Evolutionary conservation across 1,284 basidiomycete genomes (phyloP).

Genomic region (Austroboletus niveus): DNA sequence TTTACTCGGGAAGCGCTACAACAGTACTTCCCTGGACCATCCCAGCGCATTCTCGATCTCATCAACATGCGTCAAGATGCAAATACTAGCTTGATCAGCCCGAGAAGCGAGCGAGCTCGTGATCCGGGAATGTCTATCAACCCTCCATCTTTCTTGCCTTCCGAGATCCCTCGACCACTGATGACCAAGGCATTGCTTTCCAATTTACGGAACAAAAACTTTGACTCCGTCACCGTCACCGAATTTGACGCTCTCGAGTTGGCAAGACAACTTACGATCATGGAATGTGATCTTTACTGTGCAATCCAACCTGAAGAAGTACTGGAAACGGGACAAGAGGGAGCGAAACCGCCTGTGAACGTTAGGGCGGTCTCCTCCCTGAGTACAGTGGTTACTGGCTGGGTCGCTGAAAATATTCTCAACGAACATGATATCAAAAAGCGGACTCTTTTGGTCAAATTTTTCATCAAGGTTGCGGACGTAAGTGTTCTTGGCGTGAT

Average conservation of each 20-base stretch:
- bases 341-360: conserved; percentile 61
- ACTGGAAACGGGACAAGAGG: conserved; percentile 75
- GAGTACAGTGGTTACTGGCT: conserved; percentile 91
- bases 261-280: conserved; percentile 92
- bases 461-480: conserved; percentile 95
- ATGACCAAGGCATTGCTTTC: conserved; percentile 82
- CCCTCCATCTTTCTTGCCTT: conserved; percentile 51
- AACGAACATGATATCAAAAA: conserved; percentile 89
- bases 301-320: conserved; percentile 88
- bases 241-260: conserved; percentile 94
- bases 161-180: conserved; percentile 75
- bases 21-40: conserved; percentile 63
- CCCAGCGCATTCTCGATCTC: conserved; percentile 73
- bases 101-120: conserved; percentile 58
- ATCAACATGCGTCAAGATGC: conserved; percentile 54
- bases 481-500: conserved; percentile 48
- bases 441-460: conserved; percentile 83
- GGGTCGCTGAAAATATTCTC: conserved; percentile 93
- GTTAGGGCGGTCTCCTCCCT: conserved; percentile 84
- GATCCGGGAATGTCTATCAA: conserved; percentile 71
- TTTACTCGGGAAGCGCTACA: conserved; percentile 67
- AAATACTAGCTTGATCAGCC: conserved; percentile 45
- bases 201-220: conserved; percentile 58
- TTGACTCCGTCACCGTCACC: conserved; percentile 63
- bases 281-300: conserved; percentile 88